A percentile compares a stretch with the other conserved stretches of the same genome.
Evolutionary conservation across 768 basidiomycete species (phyloP).

Genomic region (Pisolithus sp.): DNA sequence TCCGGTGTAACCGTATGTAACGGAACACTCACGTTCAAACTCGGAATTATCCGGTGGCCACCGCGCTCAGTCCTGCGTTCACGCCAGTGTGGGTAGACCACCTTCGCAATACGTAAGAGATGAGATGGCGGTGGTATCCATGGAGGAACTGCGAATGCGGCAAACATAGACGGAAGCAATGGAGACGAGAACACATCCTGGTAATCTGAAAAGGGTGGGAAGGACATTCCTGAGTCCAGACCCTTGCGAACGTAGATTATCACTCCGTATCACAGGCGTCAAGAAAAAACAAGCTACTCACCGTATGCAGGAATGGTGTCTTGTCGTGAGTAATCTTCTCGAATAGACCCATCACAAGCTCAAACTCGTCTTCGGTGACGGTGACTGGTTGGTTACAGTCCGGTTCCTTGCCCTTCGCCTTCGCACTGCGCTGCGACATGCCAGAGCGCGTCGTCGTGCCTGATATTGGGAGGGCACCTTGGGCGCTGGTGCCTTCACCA

Average conservation of each 20-base stretch:
- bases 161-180: slow-evolving; percentile 54
- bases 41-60: slow-evolving; percentile 82
- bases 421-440: slow-evolving; percentile 51
- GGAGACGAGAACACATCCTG: slow-evolving; percentile 53
- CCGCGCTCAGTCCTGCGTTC: slow-evolving; percentile 72
- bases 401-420: slow-evolving; percentile 80
- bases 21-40: slow-evolving; percentile 63
- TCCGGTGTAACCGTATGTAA: background rate
- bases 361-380: slow-evolving; percentile 89
- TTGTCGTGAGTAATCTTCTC: slow-evolving; percentile 89
- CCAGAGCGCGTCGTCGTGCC: slow-evolving; percentile 50
- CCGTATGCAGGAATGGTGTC: slow-evolving; percentile 85
- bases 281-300: slow-evolving; percentile 35
- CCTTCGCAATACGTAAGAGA: slow-evolving; percentile 63
- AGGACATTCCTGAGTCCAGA: slow-evolving; percentile 63
- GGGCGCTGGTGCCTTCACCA: slow-evolving; percentile 78
- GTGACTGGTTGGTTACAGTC: slow-evolving; percentile 56
- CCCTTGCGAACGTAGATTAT: slow-evolving; percentile 28
- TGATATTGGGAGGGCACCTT: slow-evolving; percentile 55
- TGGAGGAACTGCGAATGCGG: slow-evolving; percentile 55
- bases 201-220: slow-evolving; percentile 68
- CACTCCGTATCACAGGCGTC: background rate
- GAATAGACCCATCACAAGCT: slow-evolving; percentile 90
- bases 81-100: slow-evolving; percentile 86
- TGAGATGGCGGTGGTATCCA: slow-evolving; percentile 61